phyloP scores from a whole-genome alignment of 768 basidiomycete species.

The Dacryopinax primogenitus region DNA sequence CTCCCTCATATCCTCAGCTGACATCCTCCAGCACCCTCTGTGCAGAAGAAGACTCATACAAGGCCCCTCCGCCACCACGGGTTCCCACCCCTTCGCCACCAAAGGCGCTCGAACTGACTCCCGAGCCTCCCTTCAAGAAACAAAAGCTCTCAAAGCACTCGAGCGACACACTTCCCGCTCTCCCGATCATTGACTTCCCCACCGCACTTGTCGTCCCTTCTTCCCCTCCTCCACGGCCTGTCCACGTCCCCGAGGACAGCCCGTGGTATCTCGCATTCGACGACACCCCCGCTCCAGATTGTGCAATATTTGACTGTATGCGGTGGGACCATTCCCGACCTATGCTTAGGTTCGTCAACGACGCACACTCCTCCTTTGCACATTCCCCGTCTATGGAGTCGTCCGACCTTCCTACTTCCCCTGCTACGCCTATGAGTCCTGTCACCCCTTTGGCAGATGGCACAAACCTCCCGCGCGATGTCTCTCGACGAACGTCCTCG shows the following conservation, averaged over 20 bases:
- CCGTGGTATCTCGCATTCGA: not conserved
- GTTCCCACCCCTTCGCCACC: not conserved
- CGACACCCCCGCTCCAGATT: not conserved
- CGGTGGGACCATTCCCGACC: not conserved
- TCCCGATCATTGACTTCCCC: constrained; percentile 1
- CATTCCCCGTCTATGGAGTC: not conserved
- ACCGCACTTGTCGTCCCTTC: not conserved
- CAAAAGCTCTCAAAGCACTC: not conserved
- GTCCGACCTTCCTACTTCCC: not conserved
- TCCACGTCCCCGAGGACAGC: not conserved
- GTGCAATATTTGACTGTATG: not conserved
- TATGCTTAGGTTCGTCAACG: not conserved
- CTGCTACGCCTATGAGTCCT: not conserved
- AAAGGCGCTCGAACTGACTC: not conserved
- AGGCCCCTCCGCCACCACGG: not conserved
- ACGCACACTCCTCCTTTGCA: not conserved
- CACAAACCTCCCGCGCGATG: not conserved
- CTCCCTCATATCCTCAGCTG: not conserved
- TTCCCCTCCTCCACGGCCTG: not conserved
- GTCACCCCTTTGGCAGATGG: not conserved
- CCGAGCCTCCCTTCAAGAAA: not conserved
- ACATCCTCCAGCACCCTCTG: not conserved
- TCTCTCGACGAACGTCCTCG: not conserved
- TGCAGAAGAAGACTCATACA: not conserved
- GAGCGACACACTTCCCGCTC: not conserved